A percentile compares a stretch with the other conserved stretches of the same genome.
Conservation (phyloP, 2,329 filamentous ascomycete genomes). For the Fusarium kyushuense region DNA sequence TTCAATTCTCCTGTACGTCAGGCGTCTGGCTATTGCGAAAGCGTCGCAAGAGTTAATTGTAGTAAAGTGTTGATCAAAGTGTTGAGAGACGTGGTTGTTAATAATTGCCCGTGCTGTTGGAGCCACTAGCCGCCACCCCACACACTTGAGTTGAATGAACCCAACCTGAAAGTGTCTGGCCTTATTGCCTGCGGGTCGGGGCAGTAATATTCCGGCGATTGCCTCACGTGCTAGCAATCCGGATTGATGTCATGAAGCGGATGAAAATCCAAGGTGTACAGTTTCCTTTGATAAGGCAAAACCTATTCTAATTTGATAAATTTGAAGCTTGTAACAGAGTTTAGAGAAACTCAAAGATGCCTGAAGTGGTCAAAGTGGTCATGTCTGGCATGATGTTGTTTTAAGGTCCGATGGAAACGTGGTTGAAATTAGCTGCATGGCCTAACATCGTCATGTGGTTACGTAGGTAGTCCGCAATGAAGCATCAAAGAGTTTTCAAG, state of each 20-base stretch:
- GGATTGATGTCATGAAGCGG: constrained; percentile 46
- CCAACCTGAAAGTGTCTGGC: constrained; percentile 8
- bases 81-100: constrained; percentile 47
- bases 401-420: background rate
- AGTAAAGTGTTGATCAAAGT: constrained; percentile 16
- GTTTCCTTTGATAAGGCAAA: background rate
- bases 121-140: constrained; percentile 42
- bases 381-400: background rate
- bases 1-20: background rate
- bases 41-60: constrained; percentile 14
- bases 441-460: background rate
- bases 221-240: constrained; percentile 39
- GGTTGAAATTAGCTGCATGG: background rate
- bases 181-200: constrained; percentile 2
- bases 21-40: background rate
- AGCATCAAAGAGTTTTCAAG: background rate
- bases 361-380: too few relatives aligned
- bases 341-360: too few relatives aligned
- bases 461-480: background rate
- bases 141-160: constrained; percentile 19
- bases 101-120: constrained; percentile 33
- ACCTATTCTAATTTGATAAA: background rate
- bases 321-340: background rate
- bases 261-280: background rate
- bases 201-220: constrained; percentile 28